Conservation (phyloP, 768 basidiomycete genomes). For the Holtermannia corniformis region DNA sequence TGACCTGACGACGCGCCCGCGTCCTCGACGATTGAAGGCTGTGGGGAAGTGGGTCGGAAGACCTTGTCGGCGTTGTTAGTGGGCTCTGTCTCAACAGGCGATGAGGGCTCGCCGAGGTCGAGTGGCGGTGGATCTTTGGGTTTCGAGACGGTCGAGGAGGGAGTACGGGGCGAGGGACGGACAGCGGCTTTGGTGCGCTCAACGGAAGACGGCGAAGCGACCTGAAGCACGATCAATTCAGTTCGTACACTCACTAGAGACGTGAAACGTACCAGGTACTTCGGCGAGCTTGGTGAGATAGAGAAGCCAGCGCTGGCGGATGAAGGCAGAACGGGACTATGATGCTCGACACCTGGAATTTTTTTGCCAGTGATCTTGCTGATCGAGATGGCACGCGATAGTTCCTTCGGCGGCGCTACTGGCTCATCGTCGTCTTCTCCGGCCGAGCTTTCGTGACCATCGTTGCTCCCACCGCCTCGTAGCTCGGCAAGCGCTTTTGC, state of each 20-base stretch:
- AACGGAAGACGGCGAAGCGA: not conserved
- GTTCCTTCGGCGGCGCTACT: constrained; percentile 28
- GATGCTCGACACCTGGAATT: not conserved
- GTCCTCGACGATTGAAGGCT: not conserved
- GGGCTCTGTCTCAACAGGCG: constrained; percentile 2
- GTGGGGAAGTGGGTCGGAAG: not conserved
- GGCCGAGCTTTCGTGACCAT: constrained; percentile 64
- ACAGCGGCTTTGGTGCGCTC: constrained; percentile 8
- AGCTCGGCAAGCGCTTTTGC: constrained; percentile 5
- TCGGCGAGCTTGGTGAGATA: constrained; percentile 3
- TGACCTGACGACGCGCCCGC: not conserved
- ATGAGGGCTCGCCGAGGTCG: constrained; percentile 19
- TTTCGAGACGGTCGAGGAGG: not conserved
- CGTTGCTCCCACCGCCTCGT: constrained; percentile 63
- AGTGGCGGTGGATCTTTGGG: constrained; percentile 18
- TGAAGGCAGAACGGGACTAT: not conserved
- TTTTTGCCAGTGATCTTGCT: constrained; percentile 52
- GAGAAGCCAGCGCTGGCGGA: not conserved
- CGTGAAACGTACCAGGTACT: constrained; percentile 2
- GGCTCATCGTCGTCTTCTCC: constrained; percentile 49
- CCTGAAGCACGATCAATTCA: not conserved
- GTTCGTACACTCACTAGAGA: not conserved
- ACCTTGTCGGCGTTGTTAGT: not conserved
- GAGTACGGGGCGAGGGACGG: constrained; percentile 10
- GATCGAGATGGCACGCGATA: constrained; percentile 55